Evolutionary conservation across 1,139 yeast species (phyloP), one percentile per base, ranked within the genome.

Genomic region (Kodamaea anthophila): DNA sequence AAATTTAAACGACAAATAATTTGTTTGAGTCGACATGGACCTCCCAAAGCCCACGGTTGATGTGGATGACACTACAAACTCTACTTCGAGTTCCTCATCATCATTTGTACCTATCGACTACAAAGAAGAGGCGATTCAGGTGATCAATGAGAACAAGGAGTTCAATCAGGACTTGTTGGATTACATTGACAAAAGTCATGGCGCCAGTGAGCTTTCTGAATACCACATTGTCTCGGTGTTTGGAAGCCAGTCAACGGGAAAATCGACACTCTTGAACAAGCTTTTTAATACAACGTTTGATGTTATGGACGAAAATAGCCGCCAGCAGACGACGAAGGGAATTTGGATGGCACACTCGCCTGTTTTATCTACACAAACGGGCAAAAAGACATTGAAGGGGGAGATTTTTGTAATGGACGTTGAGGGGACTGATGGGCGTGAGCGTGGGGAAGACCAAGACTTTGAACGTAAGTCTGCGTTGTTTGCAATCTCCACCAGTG

Each of bases 361-460:
- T 5, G 46, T 42, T 5, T 51, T 52, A 15, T 60, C 63, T 18
- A 50, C 57, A 18, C 42, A 47, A 2, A 48, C 42, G 2, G 35
- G 39, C 7, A 40, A 38, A 15, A 36, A 28, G 12, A 26, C 43
- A 9, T 46, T 41, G 51, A 43, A 27, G 39, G 34, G 39, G 40
- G 55, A 54, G 27, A 63, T 87, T n/a, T 71, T 87, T 43, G 94
- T 91, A 3, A 70, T 91, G 74, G 98, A 91, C 52, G 97, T 91
- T 12, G 98, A 91, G 58, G 98, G 98, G 26, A 87, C 97, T 2
- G 98, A 91, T 58, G 98, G 98, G 27, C 72, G 96, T 40, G 98
- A 91, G 57, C 72, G 97, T 35, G 98, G 98, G 10, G 98, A 91
- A 46, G 98, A 91, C 54, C 97, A 91, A 55, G 98, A 91, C 54